These are phyloP conservation scores for Hanseniaspora lachancei DNA, from an alignment of 805 yeast genomes.

Conservation along the genomic window DNA sequence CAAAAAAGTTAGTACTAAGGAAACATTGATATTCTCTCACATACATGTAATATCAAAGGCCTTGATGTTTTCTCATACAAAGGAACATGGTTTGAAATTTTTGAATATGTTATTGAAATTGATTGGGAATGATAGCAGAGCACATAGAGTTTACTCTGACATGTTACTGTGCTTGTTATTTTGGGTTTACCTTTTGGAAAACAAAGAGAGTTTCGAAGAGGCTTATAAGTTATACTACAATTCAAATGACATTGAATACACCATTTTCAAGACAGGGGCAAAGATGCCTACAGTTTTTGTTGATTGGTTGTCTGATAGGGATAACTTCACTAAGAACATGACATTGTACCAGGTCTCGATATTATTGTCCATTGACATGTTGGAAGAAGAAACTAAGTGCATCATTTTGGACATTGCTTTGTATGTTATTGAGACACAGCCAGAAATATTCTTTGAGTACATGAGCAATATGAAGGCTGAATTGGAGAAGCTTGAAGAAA, in stretches of 20 bases:
- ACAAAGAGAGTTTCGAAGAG: slow-evolving; percentile 28
- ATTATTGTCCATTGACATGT: slow-evolving; percentile 24
- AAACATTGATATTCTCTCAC: slow-evolving; percentile 41
- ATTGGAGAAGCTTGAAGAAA: slow-evolving; percentile 24
- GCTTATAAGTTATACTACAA: slow-evolving; percentile 23
- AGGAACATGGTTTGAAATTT: slow-evolving; percentile 35
- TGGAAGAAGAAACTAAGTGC: slow-evolving; percentile 28
- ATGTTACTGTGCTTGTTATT: slow-evolving; percentile 21
- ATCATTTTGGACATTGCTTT: slow-evolving; percentile 27
- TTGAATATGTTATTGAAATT: slow-evolving; percentile 23
- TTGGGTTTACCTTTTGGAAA: slow-evolving; percentile 28
- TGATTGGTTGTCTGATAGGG: slow-evolving; percentile 24
- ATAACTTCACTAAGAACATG: slow-evolving; percentile 23
- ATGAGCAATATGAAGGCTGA: slow-evolving; percentile 16
- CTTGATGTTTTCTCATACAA: slow-evolving; percentile 43
- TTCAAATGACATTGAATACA: slow-evolving; percentile 27
- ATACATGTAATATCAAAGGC: slow-evolving; percentile 43
- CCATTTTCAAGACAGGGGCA: slow-evolving; percentile 24
- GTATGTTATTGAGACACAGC: slow-evolving; percentile 25
- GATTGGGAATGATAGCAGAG: slow-evolving; percentile 32
- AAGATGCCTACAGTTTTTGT: slow-evolving; percentile 30
- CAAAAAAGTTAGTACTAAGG: slow-evolving; percentile 29
- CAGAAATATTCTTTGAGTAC: slow-evolving; percentile 26
- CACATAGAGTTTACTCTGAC: slow-evolving; percentile 19
- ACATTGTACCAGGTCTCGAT: slow-evolving; percentile 27